These are phyloP conservation scores for Kuraishia ogatae DNA, from an alignment of 805 yeast genomes.

Conservation along the genomic window DNA sequence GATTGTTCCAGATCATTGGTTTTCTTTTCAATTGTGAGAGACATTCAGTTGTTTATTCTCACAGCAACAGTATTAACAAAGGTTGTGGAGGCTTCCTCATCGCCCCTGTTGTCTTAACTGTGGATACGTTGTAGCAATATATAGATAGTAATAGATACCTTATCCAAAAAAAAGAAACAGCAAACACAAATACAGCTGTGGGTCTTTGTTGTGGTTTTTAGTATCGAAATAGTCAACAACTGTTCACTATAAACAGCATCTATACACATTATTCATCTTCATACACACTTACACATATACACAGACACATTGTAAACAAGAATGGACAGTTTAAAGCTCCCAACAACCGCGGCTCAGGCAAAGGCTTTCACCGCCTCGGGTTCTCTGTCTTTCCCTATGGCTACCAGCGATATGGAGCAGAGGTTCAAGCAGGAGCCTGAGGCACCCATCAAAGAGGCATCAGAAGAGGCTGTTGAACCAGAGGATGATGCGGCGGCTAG, in stretches of 20 bases:
- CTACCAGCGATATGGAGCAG: constrained; percentile 13
- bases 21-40: neutral
- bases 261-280: neutral
- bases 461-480: constrained; percentile 18
- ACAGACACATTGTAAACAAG: neutral
- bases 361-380: constrained; percentile 61
- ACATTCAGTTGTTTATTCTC: neutral
- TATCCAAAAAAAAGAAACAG: neutral
- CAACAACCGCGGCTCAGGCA: constrained; percentile 73
- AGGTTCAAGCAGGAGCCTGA: constrained; percentile 1
- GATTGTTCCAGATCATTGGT: too few species aligned
- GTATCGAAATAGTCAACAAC: too few species aligned
- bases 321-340: constrained; percentile 73
- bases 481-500: constrained; percentile 72
- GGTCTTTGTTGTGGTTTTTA: too few species aligned
- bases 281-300: neutral
- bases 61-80: neutral
- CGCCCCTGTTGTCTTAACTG: too few species aligned
- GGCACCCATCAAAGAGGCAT: constrained; percentile 4
- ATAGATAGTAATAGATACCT: neutral
- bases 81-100: too few species aligned
- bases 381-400: constrained; percentile 56
- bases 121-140: neutral
- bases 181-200: too few species aligned
- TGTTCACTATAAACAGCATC: too few species aligned